Evolutionary conservation across 495 filamentous ascomycete species (phyloP).

Genomic region (Trichoderma erinaceum): DNA sequence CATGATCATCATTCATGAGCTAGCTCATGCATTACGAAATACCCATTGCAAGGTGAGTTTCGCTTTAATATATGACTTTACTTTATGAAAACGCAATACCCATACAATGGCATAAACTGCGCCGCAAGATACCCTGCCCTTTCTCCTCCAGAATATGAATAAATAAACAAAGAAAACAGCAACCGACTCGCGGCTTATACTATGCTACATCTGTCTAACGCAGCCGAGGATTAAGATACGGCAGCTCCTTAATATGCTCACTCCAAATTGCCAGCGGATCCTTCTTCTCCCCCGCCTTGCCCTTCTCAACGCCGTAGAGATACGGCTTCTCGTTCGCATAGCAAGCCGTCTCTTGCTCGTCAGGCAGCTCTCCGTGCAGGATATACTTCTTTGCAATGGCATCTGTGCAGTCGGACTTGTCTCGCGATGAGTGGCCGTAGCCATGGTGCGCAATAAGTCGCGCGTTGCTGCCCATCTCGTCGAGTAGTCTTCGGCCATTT

Average conservation of each 20-base stretch:
- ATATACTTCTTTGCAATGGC: slow-evolving; percentile 32
- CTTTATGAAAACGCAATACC: neutral
- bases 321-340: slow-evolving; percentile 42
- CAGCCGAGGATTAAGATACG: slow-evolving; percentile 20
- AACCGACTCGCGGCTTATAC: neutral
- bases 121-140: too few relatives aligned
- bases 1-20: too few relatives aligned
- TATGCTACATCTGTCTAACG: neutral
- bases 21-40: too few relatives aligned
- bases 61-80: too few relatives aligned
- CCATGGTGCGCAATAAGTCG: slow-evolving; percentile 41
- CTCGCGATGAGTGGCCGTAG: slow-evolving; percentile 40
- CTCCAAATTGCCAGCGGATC: slow-evolving; percentile 24
- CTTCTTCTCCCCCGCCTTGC: neutral
- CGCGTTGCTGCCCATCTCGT: slow-evolving; percentile 41
- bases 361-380: slow-evolving; percentile 31
- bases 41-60: too few relatives aligned
- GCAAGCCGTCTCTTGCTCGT: slow-evolving; percentile 33
- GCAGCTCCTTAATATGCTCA: slow-evolving; percentile 24
- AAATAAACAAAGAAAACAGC: too few relatives aligned
- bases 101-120: neutral
- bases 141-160: too few relatives aligned
- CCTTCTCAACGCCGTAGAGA: slow-evolving; percentile 24
- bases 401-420: slow-evolving; percentile 39
- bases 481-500: slow-evolving; percentile 35